Percentiles rank a stretch among this genome's conserved stretches.
These are phyloP conservation scores for Baeospora myosura DNA, from an alignment of 1,284 basidiomycete genomes.

Conservation along the genomic window DNA sequence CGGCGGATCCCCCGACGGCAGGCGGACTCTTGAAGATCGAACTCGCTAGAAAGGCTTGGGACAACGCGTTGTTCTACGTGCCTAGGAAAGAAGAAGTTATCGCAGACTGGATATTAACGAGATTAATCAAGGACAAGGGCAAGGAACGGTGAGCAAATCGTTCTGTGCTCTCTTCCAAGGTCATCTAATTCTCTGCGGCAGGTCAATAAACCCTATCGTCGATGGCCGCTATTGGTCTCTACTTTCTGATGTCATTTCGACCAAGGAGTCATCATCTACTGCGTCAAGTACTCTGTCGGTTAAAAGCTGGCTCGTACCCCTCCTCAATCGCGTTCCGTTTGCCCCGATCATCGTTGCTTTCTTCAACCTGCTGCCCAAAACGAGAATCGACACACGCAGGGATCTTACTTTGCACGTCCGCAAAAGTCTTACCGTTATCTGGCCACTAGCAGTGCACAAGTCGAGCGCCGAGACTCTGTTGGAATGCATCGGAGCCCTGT, in stretches of 20 bases:
- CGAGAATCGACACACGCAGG: too few species aligned
- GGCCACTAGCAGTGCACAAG: conserved; percentile 53
- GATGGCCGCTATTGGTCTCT: conserved; percentile 55
- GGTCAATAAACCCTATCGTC: conserved; percentile 32
- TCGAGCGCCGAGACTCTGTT: conserved; percentile 45
- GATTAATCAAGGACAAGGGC: conserved; percentile 50
- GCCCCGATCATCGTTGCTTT: conserved; percentile 44
- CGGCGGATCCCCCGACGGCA: conserved; percentile 55
- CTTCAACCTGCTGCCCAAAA: conserved; percentile 31
- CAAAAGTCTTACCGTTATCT: conserved; percentile 39
- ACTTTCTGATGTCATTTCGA: conserved; percentile 40
- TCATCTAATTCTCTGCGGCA: conserved; percentile 16
- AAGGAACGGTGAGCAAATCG: conserved; percentile 37
- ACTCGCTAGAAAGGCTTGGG: conserved; percentile 60
- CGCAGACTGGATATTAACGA: conserved; percentile 64
- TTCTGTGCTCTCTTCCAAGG: conserved; percentile 1
- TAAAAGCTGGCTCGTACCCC: conserved; percentile 49
- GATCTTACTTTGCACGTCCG: too few species aligned
- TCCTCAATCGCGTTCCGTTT: conserved; percentile 53
- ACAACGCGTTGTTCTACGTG: conserved; percentile 48
- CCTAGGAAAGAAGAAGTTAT: conserved; percentile 72
- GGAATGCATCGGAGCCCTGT: conserved; percentile 48
- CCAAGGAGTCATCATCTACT: too few species aligned
- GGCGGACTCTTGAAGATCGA: conserved; percentile 57
- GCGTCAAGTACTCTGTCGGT: conserved; percentile 21